A percentile compares a stretch with the other conserved stretches of the same genome.
These are phyloP conservation scores for Fusarium praegraminearum DNA, from an alignment of 2,329 filamentous ascomycete species.

Conservation along the genomic window DNA sequence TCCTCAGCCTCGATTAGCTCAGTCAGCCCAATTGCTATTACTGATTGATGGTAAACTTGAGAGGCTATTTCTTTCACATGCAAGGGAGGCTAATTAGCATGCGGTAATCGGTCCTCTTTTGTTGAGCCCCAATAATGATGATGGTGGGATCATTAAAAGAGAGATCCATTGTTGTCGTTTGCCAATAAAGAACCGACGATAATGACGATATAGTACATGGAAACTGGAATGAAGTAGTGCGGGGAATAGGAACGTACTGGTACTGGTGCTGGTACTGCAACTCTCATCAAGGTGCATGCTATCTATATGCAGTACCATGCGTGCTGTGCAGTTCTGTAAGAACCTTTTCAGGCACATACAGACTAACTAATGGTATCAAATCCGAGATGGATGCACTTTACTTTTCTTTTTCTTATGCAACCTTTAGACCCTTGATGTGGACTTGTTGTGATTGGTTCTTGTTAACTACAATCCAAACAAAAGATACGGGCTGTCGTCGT, in stretches of 20 bases:
- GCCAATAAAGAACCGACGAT: conserved; percentile 3
- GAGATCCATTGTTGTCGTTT: background rate
- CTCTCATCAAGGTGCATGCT: background rate
- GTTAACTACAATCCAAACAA: conserved; percentile 42
- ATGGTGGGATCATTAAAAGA: background rate
- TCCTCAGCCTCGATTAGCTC: background rate
- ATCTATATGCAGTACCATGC: background rate
- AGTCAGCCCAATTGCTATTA: background rate
- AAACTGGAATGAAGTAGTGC: conserved; percentile 1
- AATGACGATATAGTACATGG: conserved; percentile 16
- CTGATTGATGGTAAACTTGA: conserved; percentile 7
- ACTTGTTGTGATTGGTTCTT: conserved; percentile 41
- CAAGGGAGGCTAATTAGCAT: conserved; percentile 21
- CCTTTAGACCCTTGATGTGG: conserved; percentile 20
- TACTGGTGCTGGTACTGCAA: background rate
- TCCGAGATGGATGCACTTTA: conserved; percentile 11
- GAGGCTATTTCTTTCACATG: conserved; percentile 16
- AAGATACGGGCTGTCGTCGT: conserved; percentile 28
- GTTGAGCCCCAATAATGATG: conserved; percentile 8
- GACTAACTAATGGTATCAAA: conserved; percentile 7
- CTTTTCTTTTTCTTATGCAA: conserved; percentile 8
- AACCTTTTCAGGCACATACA: conserved; percentile 19
- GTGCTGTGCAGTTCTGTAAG: background rate
- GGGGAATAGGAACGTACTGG: conserved; percentile 3
- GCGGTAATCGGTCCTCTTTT: conserved; percentile 14